Conservation (phyloP, 345 rosid species). For the Boechera stricta region DNA sequence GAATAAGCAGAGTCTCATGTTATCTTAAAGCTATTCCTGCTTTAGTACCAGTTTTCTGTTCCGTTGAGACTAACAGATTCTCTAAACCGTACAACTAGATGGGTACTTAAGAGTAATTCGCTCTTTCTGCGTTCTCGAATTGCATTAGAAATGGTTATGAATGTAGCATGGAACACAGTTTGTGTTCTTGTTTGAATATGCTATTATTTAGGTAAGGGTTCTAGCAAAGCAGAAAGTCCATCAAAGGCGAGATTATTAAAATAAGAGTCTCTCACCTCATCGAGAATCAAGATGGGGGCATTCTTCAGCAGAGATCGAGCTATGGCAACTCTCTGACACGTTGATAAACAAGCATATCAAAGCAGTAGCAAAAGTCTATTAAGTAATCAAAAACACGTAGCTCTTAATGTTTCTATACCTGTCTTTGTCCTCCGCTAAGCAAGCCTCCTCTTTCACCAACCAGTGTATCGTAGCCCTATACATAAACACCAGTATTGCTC, state of each 20-base stretch:
- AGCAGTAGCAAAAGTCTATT: neutral
- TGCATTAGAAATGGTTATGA: constrained; percentile 8
- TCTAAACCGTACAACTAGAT: constrained; percentile 9
- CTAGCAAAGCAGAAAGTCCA: neutral
- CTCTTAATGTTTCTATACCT: constrained; percentile 51
- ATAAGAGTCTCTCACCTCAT: constrained; percentile 61
- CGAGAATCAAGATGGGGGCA: constrained; percentile 84
- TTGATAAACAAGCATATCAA: constrained; percentile 22
- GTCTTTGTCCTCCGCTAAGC: constrained; percentile 96
- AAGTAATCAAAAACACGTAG: neutral
- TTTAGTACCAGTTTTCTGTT: neutral
- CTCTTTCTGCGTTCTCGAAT: neutral
- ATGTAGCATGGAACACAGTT: constrained; percentile 3
- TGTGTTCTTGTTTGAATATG: constrained; percentile 7
- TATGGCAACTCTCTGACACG: constrained; percentile 83
- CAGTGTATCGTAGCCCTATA: constrained; percentile 87
- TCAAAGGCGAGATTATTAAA: constrained; percentile 11
- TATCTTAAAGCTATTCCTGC: constrained; percentile 11
- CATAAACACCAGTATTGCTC: constrained; percentile 36
- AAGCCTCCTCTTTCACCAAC: constrained; percentile 96
- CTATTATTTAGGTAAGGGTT: neutral
- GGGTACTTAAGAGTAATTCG: neutral
- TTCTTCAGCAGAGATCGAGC: constrained; percentile 89
- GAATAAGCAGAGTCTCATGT: neutral
- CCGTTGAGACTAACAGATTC: neutral